Conservation (phyloP, 306 rosid genomes). For the Cicer chorassanicum region DNA sequence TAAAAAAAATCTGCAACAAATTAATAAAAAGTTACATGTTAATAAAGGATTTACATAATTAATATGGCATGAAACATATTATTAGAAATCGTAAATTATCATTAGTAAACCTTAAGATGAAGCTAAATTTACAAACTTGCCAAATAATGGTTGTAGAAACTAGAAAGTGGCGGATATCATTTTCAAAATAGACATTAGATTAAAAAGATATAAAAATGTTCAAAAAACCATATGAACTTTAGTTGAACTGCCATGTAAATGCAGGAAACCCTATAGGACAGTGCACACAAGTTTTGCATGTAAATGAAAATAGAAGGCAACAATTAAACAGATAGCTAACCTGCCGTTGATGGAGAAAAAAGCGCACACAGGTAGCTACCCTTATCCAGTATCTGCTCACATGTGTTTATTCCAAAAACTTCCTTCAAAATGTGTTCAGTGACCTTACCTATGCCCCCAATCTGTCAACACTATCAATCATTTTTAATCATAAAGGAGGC, state of each 20-base stretch:
- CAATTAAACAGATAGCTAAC: constrained; percentile 50
- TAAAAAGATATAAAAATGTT: neutral
- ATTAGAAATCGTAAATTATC: constrained; percentile 4
- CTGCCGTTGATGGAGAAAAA: constrained; percentile 83
- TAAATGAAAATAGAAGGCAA: constrained; percentile 27
- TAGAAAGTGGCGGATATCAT: constrained; percentile 12
- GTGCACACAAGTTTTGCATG: constrained; percentile 32
- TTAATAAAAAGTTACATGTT: constrained; percentile 36
- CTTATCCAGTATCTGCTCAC: constrained; percentile 84
- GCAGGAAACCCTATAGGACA: constrained; percentile 23
- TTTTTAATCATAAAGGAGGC: constrained; percentile 30
- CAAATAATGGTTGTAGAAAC: constrained; percentile 24
- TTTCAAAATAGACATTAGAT: constrained; percentile 14
- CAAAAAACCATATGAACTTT: constrained; percentile 11
- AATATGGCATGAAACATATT: constrained; percentile 31
- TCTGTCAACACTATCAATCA: constrained; percentile 58
- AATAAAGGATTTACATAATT: constrained; percentile 26
- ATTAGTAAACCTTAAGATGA: constrained; percentile 23
- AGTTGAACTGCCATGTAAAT: constrained; percentile 29
- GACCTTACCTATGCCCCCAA: constrained; percentile 98
- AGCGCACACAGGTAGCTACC: constrained; percentile 73
- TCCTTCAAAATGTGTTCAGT: constrained; percentile 83
- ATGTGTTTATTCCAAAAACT: constrained; percentile 79
- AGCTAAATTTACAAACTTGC: constrained; percentile 15
- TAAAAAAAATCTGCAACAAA: constrained; percentile 76